These are phyloP conservation scores for Pleurotus ostreatus DNA, from an alignment of 768 basidiomycete species.

Conservation along the genomic window DNA sequence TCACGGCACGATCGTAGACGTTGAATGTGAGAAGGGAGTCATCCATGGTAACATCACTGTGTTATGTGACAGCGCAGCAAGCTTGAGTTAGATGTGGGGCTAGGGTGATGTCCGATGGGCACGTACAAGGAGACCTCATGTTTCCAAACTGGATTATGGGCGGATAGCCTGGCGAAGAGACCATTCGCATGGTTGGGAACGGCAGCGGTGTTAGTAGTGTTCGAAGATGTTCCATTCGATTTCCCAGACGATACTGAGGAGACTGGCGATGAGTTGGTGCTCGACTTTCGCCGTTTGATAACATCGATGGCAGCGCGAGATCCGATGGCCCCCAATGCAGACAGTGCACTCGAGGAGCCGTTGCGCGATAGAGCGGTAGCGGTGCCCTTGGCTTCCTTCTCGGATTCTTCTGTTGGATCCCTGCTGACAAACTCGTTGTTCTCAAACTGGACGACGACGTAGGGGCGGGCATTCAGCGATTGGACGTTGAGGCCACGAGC, in stretches of 20 bases:
- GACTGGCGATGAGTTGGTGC: constrained; percentile 39
- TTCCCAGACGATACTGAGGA: constrained; percentile 33
- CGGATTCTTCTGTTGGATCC: constrained; percentile 79
- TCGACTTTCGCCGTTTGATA: constrained; percentile 33
- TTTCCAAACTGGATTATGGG: constrained; percentile 97
- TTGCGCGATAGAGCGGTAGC: constrained; percentile 51
- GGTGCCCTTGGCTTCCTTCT: constrained; percentile 86
- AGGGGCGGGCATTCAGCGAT: constrained; percentile 65
- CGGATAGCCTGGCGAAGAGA: constrained; percentile 62
- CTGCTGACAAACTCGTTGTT: constrained; percentile 97
- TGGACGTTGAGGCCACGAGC: constrained; percentile 80
- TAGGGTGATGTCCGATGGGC: constrained; percentile 1
- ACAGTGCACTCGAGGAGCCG: constrained; percentile 59
- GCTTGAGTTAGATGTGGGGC: constrained; percentile 6
- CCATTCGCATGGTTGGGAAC: constrained; percentile 29
- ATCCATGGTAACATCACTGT: constrained; percentile 91
- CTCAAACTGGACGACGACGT: constrained; percentile 97
- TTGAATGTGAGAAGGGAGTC: constrained; percentile 81
- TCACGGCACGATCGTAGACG: constrained; percentile 84
- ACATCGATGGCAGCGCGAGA: constrained; percentile 36
- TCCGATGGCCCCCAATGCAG: constrained; percentile 61
- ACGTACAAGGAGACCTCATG: constrained; percentile 97
- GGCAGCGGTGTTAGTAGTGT: constrained; percentile 18
- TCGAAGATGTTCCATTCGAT: constrained; percentile 27
- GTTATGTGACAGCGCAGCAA: constrained; percentile 17